Evolutionary conservation across 164 flowering plant species (phyloP), one percentile per base, ranked within the genome.

Genomic region (Saururus chinensis): DNA sequence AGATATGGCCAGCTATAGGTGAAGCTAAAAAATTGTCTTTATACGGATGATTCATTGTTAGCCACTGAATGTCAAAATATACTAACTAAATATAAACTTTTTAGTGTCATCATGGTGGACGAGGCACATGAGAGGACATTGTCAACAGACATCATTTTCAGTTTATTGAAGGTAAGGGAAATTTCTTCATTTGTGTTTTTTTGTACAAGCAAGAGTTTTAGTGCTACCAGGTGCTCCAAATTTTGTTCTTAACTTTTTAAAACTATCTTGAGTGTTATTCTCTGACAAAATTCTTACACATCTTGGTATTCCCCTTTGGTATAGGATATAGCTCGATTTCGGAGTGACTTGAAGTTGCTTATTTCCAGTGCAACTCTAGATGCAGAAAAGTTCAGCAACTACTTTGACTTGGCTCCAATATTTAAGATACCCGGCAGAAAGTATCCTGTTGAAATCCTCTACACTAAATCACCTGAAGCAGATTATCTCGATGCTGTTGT

Each of bases 61-160:
- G 54, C 54, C 54, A 19, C 7, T 21, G 16, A 0, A 51, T 5
- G 7, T 21, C 54, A 51, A 51, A 12, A 51, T 12, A 21, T 51
- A 19, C 19, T 51, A 51, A 51, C 54, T 21, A 6, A 5, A 16
- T 51, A 19, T 30, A 30, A 30, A 2, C 6, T 16, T 52, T 75
- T 65, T 79, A 93, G 97, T 79, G 95, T 93, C 40, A 71, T 90
- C 53, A 93, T 93, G 97, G 97, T 93, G 66, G 99, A 93, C 70
- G 99, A 93, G 75, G 99, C 99, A 24, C 99, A 93, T 62, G 99
- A 93, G 77, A 84, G 97, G 70, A 93, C 97, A 48, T 74, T 93
- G 9, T 88, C 97, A 30, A 93, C 99, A 11, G 99, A 93, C 74
- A 84, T 93, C 56, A 71, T 90, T 19, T 93, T 93, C 66, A 97